Evolutionary conservation across 2,329 filamentous ascomycete genomes (phyloP).

Genomic region (Ophiosphaerella korrae): DNA sequence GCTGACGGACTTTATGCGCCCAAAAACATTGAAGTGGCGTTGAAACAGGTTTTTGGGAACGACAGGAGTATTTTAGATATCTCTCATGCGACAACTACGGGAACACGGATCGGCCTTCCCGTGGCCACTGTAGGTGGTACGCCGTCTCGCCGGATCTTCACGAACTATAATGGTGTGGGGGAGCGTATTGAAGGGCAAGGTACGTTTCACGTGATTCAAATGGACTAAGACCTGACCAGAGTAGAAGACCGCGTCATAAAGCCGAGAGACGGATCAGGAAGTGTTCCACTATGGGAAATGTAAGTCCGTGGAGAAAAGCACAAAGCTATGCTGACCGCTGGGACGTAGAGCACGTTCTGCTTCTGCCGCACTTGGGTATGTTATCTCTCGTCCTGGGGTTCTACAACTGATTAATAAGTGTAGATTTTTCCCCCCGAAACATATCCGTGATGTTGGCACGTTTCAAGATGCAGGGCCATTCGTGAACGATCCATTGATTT

Average conservation of each 20-base stretch:
- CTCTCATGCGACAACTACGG: conserved; percentile 13
- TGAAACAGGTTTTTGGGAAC: conserved; percentile 11
- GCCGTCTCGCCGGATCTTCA: conserved; percentile 16
- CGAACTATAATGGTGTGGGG: conserved; percentile 21
- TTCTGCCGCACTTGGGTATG: not conserved
- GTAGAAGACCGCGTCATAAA: conserved; percentile 14
- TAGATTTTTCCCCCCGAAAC: conserved; percentile 25
- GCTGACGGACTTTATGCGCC: conserved; percentile 13
- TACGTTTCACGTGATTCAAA: conserved; percentile 3
- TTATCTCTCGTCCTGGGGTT: not conserved
- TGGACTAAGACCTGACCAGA: conserved; percentile 2
- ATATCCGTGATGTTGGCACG: conserved; percentile 17
- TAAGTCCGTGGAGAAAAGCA: conserved; percentile 8
- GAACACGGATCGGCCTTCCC: conserved; percentile 12
- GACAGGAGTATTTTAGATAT: conserved; percentile 13
- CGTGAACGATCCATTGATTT: conserved; percentile 20
- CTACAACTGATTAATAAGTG: conserved; percentile 7
- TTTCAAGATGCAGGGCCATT: conserved; percentile 23
- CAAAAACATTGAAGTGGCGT: conserved; percentile 9
- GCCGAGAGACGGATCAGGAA: conserved; percentile 15
- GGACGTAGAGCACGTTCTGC: not conserved
- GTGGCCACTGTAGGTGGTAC: conserved; percentile 13
- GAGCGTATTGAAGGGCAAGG: conserved; percentile 11
- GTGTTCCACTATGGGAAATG: conserved; percentile 23
- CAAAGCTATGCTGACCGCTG: not conserved